Base-by-base conservation (phyloP, 441 rosid species). In the Gossypium gossypioides region DNA sequence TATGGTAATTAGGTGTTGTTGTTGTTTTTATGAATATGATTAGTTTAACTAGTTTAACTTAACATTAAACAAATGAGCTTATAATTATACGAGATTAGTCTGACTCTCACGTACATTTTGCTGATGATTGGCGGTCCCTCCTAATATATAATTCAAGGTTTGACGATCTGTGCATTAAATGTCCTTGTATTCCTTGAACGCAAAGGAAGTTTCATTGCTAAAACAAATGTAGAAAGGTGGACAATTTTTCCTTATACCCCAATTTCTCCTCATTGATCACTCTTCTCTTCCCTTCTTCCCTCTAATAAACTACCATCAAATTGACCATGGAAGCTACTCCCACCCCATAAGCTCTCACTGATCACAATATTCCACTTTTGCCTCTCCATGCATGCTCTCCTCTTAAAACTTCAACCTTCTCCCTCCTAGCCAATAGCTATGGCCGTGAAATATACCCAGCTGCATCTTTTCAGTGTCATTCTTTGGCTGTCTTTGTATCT, bases 151-250 rank as follows among this genome's bases (percentile, higher is more conserved):
- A 63, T 55, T 27, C 1, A 32, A 71, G 80, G 83, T 89, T 85
- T 88, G 92, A 88, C 89, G 72, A 76, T 68, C 57, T 27, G 78
- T 71, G 76, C 80, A 73, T 77, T 74, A 55, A 78, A 76, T 74
- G 80, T 51, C 76, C 73, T 73, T 55, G 4, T 67, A 75, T 87
- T 85, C 56, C 93, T 88, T 90, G 77, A 87, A 86, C 90, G 92
- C 78, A 84, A 91, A 89, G 92, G 82, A 82, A 86, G 79, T 69
- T 80, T 64, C 87, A 78, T 80, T 74, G 89, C 83, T 46, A 46
- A 27, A 48, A 48, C 22, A 66, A 46, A 75, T 77, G 81, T 84
- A 85, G 82, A 70, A 79, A 75, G 76, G 77, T 83, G 87, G 71
- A 79, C 86, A 78, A 22, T 74, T 64, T 42, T 64, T 7, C 54